Base-by-base conservation (phyloP, 768 basidiomycete genomes). In the Boletus pseudo-olivaceus region DNA sequence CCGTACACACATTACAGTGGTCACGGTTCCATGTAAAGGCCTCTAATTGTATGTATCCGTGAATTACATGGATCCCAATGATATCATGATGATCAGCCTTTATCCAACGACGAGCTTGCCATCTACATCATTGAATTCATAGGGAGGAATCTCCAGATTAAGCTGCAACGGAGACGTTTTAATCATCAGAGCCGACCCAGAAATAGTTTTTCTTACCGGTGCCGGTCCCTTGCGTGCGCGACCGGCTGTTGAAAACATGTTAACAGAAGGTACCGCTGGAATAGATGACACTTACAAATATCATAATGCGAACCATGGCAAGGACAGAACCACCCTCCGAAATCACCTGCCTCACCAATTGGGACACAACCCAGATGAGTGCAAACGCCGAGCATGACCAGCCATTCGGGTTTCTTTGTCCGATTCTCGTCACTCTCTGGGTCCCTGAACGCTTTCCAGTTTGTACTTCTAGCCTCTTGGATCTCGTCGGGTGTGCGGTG, bases 291-390 rank as follows among this genome's bases (percentile, higher is more conserved):
- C 88, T 57, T 64, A 91, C 89, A 96, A 55, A 97, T 97, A 73
- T 98, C 94, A 67, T 94, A 95, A 69, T 99, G 96, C 49, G 96
- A 98, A 69, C 96, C 97, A 73, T 98, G 96, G 79, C 96, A 98
- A 49, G 95, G 94, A 80, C 94, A 96, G 86, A 96, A 93, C 95
- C 96, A 99, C 74, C 96, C 96, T 76, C 95, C 96, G 69, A 79
- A 98, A 74, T 98, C 96, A 72, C 93, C 94, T 59, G 93, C 85
- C 74, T 96, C 93, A 62, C 96, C 96, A 69, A 99, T 97, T 56
- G 96, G 96, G 43, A 99, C 96, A 76, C 96, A 98, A 71, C 96
- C 96, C 62, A 99, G 77, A 75, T 98, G 97, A 23, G 97, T 98
- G 84, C 95, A 95, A 53, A 95, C 90, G 59, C 90, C 90, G 49